Evolutionary conservation across 2,329 filamentous ascomycete genomes (phyloP).

Genomic region (Microdochium paspali): DNA sequence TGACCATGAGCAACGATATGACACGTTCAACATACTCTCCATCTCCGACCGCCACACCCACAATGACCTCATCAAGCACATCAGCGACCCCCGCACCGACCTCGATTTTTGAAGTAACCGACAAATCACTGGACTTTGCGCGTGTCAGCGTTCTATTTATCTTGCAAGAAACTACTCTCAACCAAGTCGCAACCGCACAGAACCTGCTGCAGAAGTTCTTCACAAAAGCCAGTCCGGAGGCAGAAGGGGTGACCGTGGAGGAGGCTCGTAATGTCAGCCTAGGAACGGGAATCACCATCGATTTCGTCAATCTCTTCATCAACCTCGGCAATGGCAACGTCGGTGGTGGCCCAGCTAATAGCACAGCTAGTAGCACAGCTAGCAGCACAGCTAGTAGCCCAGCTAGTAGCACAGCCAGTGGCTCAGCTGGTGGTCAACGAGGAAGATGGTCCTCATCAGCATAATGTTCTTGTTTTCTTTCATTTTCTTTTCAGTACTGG

Average conservation of each 20-base stretch:
- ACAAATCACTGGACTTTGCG: slow-evolving; percentile 53
- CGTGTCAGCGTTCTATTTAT: slow-evolving; percentile 53
- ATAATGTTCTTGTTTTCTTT: too few species aligned
- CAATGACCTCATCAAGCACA: slow-evolving; percentile 13
- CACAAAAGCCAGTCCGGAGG: slow-evolving; percentile 21
- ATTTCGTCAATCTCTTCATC: slow-evolving; percentile 38
- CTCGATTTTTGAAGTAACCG: slow-evolving; percentile 37
- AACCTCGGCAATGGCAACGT: slow-evolving; percentile 17
- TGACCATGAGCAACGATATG: slow-evolving; percentile 8
- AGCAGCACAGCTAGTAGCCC: too few species aligned
- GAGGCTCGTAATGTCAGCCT: slow-evolving; percentile 31
- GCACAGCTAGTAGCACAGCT: not conserved
- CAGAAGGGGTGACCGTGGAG: slow-evolving; percentile 15
- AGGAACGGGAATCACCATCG: slow-evolving; percentile 34
- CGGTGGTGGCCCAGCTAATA: not conserved
- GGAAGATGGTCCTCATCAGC: too few species aligned
- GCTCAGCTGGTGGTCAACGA: too few species aligned
- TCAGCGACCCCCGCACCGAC: slow-evolving; percentile 15
- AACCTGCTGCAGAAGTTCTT: slow-evolving; percentile 46
- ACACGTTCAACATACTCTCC: slow-evolving; percentile 1
- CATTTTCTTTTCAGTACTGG: too few species aligned
- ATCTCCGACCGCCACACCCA: slow-evolving; percentile 5
- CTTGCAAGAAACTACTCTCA: slow-evolving; percentile 42
- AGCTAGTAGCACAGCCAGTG: too few species aligned
- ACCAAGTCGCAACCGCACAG: slow-evolving; percentile 44